Base-by-base conservation (phyloP, 352 stramenopile genomes). In the Globisporangium ultimum region DNA sequence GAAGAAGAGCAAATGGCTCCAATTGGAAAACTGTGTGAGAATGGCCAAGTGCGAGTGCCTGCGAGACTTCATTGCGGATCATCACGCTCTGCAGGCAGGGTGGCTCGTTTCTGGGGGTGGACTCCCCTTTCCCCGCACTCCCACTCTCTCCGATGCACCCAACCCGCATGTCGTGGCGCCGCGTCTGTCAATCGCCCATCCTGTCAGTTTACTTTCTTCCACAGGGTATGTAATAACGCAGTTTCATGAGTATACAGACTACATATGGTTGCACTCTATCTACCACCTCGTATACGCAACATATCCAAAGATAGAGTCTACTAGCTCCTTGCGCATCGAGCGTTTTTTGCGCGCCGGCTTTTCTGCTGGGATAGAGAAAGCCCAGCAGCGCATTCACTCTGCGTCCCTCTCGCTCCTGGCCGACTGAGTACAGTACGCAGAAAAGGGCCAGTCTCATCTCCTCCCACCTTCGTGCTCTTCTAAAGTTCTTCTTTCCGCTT, bases 351-450 rank as follows among this genome's bases (percentile, higher is more conserved):
- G 24, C 24, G 24, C 24, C 24, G 24, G 24, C 24, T 32, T 32
- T 32, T 32, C 24, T 32, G 2, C 11, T 43, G 38, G 38, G 38
- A 43, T 43, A 43, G 38, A 43, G 38, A 43, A 43, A 43, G 14
- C 11, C 2, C 11, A 17, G 2, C 38, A 17, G 38, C 11, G 38
- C 38, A 43, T 43, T 43, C 38, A 43, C 49, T 53, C 46, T 21
- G 34, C 34, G 52, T 22, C 53, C 41, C 53, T 40, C 18, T 60
- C 42, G 43, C 46, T 51, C 46, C 43, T 15, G 28, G 15, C 20
- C 8, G n/a, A 20, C 28, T 21, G 3, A 17, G 6, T 60, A 60
- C 54, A 9, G 54, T 60, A 53, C n/a, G 45, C 55, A 61, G 17
- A 61, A 40, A 61, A 61, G 22, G 53, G 55, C 4, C 55, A 20